phyloP scores from a whole-genome alignment of 2,329 filamentous ascomycete genomes.

The Diplodia corticola region DNA sequence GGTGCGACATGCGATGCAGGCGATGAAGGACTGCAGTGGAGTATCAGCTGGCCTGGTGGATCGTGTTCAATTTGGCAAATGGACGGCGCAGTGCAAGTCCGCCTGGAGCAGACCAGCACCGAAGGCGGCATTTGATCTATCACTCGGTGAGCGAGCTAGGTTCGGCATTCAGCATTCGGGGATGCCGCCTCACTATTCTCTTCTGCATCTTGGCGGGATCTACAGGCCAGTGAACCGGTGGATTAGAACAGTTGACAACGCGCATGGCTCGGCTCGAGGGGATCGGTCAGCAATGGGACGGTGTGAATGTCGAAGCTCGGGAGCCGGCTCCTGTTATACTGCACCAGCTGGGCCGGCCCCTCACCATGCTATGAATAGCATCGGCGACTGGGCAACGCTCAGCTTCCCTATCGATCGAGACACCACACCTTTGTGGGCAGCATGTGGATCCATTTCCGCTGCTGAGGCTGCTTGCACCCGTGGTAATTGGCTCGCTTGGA shows the following conservation, averaged over 20 bases:
- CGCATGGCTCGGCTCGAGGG: background rate
- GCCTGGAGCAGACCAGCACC: background rate
- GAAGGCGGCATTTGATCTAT: background rate
- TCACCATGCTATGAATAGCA: background rate
- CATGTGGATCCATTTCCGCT: background rate
- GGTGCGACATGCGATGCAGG: background rate
- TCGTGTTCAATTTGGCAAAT: background rate
- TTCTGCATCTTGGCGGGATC: background rate
- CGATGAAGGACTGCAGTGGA: background rate
- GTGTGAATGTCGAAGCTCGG: background rate
- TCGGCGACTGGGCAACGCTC: too few relatives aligned
- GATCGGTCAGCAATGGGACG: background rate
- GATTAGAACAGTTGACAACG: background rate
- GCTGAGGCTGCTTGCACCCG: background rate
- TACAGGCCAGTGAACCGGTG: background rate
- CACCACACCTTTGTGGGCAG: background rate
- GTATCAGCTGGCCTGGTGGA: background rate
- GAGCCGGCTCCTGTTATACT: conserved; percentile 10
- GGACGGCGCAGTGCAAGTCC: background rate
- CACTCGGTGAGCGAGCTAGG: background rate
- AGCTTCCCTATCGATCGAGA: background rate
- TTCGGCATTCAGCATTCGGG: background rate
- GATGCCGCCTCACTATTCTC: background rate
- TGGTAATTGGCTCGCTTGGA: background rate
- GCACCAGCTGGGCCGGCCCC: background rate